A percentile compares a stretch with the other conserved stretches of the same genome.
phyloP scores from a whole-genome alignment of 2,329 filamentous ascomycete species.

The Coniochaeta pulveracea region DNA sequence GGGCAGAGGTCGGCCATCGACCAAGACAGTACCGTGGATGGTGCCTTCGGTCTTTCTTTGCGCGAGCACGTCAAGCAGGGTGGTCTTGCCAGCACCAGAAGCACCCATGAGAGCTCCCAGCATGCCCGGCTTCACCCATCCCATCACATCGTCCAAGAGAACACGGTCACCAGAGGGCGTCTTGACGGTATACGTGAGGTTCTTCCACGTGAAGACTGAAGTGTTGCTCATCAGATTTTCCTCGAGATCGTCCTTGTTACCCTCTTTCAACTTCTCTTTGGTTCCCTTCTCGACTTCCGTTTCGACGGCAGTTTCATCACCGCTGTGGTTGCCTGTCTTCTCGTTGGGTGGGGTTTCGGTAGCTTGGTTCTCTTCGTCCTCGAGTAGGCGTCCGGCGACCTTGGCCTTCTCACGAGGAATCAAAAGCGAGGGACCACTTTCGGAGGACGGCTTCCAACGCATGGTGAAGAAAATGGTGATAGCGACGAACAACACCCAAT shows the following conservation, averaged over 20 bases:
- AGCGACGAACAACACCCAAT: conserved; percentile 47
- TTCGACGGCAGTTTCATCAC: conserved; percentile 7
- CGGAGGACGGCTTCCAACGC: conserved; percentile 41
- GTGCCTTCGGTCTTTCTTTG: conserved; percentile 70
- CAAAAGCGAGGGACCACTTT: conserved; percentile 41
- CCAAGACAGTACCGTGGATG: conserved; percentile 62
- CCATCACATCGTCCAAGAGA: conserved; percentile 69
- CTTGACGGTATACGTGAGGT: conserved; percentile 59
- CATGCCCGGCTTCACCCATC: conserved; percentile 74
- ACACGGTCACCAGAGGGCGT: conserved; percentile 49
- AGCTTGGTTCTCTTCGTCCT: conserved; percentile 37
- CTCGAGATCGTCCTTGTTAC: conserved; percentile 2
- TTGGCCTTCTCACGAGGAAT: conserved; percentile 50
- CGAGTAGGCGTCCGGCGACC: conserved; percentile 17
- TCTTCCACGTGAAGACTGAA: conserved; percentile 64
- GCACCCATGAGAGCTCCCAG: conserved; percentile 73
- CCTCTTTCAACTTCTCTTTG: conserved; percentile 6
- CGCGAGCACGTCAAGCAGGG: conserved; percentile 71
- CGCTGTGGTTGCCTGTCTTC: conserved; percentile 1
- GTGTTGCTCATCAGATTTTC: conserved; percentile 44
- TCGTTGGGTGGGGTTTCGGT: conserved; percentile 9
- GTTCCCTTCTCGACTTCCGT: neutral
- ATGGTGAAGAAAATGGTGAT: conserved; percentile 47
- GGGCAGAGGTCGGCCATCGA: conserved; percentile 61
- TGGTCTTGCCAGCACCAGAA: conserved; percentile 77